Conservation (phyloP, 306 rosid genomes). For the Crotalaria pallida region DNA sequence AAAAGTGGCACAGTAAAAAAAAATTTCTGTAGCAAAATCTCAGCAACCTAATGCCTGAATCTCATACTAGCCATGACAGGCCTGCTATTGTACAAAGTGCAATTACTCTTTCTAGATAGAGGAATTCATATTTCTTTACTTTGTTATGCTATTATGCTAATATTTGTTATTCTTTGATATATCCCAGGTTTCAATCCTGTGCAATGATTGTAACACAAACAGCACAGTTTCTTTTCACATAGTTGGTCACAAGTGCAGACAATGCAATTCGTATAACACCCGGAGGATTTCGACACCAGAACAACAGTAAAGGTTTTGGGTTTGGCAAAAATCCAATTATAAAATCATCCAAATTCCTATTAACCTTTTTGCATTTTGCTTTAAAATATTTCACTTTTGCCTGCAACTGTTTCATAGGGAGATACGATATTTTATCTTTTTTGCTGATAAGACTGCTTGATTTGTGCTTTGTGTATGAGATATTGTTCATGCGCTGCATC, state of each 20-base stretch:
- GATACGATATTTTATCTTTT: neutral
- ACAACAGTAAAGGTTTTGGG: neutral
- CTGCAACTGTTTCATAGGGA: neutral
- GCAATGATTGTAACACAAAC: conserved; percentile 61
- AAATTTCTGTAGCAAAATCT: neutral
- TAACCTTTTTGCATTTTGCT: neutral
- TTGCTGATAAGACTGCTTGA: neutral
- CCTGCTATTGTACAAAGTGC: neutral
- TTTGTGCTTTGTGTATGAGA: neutral
- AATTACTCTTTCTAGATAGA: neutral
- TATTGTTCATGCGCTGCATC: neutral
- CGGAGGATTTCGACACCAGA: conserved; percentile 44
- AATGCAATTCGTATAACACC: conserved; percentile 64
- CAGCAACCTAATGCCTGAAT: neutral
- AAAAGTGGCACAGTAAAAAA: neutral
- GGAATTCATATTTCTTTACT: neutral
- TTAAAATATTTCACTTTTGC: neutral
- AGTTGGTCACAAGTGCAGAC: conserved; percentile 55
- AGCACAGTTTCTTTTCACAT: conserved; percentile 47
- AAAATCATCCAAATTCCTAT: neutral
- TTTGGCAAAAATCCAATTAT: neutral
- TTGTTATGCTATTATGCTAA: too few relatives aligned
- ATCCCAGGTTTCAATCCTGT: conserved; percentile 61
- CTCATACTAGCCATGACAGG: too few relatives aligned
- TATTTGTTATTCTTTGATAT: neutral